These are phyloP conservation scores for Croton laevigatus DNA, from an alignment of 441 rosid species.

Conservation along the genomic window DNA sequence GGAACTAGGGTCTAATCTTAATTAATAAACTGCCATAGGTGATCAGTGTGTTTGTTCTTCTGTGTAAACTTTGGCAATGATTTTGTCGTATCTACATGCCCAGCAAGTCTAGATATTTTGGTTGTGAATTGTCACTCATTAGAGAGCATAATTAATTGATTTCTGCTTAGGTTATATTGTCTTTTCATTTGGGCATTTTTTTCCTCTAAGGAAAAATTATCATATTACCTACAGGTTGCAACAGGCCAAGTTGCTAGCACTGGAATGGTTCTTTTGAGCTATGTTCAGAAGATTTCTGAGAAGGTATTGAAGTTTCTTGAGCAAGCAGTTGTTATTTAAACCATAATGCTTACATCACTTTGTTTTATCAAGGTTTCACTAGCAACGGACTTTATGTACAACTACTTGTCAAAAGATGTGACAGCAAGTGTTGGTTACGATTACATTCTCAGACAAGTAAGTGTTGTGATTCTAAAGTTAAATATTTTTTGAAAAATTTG, in stretches of 20 bases:
- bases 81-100: background rate
- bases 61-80: background rate
- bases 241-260: slow-evolving; percentile 96
- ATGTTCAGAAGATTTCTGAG: slow-evolving; percentile 93
- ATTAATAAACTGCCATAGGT: background rate
- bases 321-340: background rate
- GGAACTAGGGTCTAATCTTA: background rate
- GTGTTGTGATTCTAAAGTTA: slow-evolving; percentile 6
- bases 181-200: too few relatives aligned
- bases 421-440: slow-evolving; percentile 91
- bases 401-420: slow-evolving; percentile 77
- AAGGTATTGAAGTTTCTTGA: slow-evolving; percentile 51
- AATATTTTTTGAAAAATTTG: background rate
- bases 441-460: slow-evolving; percentile 94
- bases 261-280: slow-evolving; percentile 78
- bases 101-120: background rate
- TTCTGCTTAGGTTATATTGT: background rate
- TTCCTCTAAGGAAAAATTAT: background rate
- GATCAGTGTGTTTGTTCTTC: background rate
- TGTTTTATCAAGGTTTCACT: slow-evolving; percentile 67
- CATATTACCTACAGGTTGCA: slow-evolving; percentile 53
- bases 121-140: slow-evolving; percentile 1
- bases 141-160: background rate
- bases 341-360: slow-evolving; percentile 13
- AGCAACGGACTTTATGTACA: slow-evolving; percentile 85